Evolutionary conservation across 163 green algal species (phyloP), one percentile per base, ranked within the genome.

Genomic region (Prototheca wickerhamii): DNA sequence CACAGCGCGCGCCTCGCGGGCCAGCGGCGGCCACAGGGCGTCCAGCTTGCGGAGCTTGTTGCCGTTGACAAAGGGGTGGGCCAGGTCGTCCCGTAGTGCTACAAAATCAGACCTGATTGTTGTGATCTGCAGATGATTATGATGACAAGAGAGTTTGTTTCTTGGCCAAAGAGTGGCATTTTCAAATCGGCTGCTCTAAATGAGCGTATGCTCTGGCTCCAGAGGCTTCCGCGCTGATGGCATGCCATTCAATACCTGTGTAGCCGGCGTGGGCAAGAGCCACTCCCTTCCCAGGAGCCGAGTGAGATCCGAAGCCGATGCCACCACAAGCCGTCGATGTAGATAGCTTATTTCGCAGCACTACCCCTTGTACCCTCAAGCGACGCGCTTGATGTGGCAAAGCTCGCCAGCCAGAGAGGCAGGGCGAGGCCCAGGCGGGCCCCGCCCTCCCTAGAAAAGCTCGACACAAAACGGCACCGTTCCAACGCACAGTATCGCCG

Each of bases 41-140:
- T 92, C 85, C 21, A 92, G 72, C 62, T 92, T 92, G 30, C 85
- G 64, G 2, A 83, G 46, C 63, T 90, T 90, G 78, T 87, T 90
- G 25, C 83, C 83, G 1, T 74, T 76, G 7, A 86, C 29, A 2
- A 76, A 42, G 7, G 78, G 78, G 57, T 84, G 75, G 23, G 75
- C 40, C 42, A 83, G 57, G 53, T 84, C 78, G 50, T 84, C 78
- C 0, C 72, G 61, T 1, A 84, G 31, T 1, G 66, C 23, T 6
- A 33, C 18, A 35, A 71, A 67, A 4, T 34, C 23, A 18, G 52
- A 31, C 15, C 21, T 28, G 26, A 61, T 32, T 3, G 29, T 1
- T 0, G 51, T 63, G 8, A 63, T 8, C 63, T 69, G 40, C 0
- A 29, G 23, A 5, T 51, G 6, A 26, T 28, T 37, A 51, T 4